Percentiles rank a stretch among this genome's conserved stretches.
These are phyloP conservation scores for Crataegus laevigata DNA, from an alignment of 306 rosid species.

Conservation along the genomic window DNA sequence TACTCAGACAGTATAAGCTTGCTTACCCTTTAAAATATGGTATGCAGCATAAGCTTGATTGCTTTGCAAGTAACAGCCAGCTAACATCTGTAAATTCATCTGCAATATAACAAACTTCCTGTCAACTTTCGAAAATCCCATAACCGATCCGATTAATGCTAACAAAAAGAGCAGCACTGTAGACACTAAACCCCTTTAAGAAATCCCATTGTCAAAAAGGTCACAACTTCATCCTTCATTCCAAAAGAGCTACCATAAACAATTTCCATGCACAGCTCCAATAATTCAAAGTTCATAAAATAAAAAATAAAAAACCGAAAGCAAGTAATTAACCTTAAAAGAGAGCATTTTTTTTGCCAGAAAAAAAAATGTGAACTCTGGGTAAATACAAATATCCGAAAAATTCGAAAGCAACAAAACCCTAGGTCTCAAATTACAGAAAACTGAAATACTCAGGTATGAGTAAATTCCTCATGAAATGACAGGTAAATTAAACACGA, in stretches of 20 bases:
- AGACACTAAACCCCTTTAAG: neutral
- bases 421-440: neutral
- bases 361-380: neutral
- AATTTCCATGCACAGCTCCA: neutral
- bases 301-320: neutral
- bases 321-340: neutral
- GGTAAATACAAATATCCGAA: neutral
- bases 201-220: neutral
- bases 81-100: conserved; percentile 80
- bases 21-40: conserved; percentile 85
- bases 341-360: neutral
- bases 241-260: neutral
- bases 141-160: neutral
- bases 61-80: conserved; percentile 78
- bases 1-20: neutral
- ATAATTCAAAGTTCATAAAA: neutral
- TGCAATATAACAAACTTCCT: conserved; percentile 21
- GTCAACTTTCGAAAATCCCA: neutral
- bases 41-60: conserved; percentile 85
- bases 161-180: neutral
- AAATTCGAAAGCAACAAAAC: neutral
- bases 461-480: neutral
- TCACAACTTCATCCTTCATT: neutral
- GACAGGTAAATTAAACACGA: neutral
- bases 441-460: neutral